Evolutionary conservation across 768 basidiomycete species (phyloP), one percentile per base, ranked within the genome.

Genomic region (Suillus bovinus): DNA sequence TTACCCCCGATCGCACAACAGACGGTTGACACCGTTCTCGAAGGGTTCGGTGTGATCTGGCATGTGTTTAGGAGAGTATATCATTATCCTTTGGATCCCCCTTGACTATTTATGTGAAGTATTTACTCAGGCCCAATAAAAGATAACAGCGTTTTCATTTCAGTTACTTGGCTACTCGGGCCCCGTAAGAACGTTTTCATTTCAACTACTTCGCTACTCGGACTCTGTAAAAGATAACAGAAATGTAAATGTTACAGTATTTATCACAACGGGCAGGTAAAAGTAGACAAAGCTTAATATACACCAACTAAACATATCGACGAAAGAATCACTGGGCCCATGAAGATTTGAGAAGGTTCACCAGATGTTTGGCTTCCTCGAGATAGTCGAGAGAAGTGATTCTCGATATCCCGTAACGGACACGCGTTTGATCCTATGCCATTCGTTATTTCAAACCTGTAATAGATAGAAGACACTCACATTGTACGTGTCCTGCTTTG

Each of bases 401-500:
- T 58, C 81, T 84, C 56, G 86, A 84, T 68, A 95, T 89, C 5
- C 89, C 90, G 70, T 94, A 96, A 41, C 93, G 86, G 52, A 93
- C 86, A 27, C 95, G 88, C 4, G 84, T 82, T 71, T 82, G 82
- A n/a, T 93, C 93, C 94, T 96, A 64, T 13, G 61, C 57, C 64
- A 31, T 61, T 24, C 29, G 13, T 13, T 39, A 31, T 31, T 36
- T 22, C 31, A 13, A 11, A 60, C 24, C n/a, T 36, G 50, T 6
- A n/a, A 20, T 44, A 44, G 22, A 56, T 14, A 16, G 6, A 31
- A 46, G 60, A 13, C 4, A 75, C 89, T 71, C 70, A 93, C 94
- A 66, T 93, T 90, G 70, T 82, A 99, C 0, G 86, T 87, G 65
- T 98, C 94, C 69, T 89, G 87, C 74, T 90, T 93, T 4, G 94